Percentiles rank a stretch among this genome's conserved stretches.
These are phyloP conservation scores for Neonectria coccinea DNA, from an alignment of 2,329 filamentous ascomycete genomes.

Conservation along the genomic window DNA sequence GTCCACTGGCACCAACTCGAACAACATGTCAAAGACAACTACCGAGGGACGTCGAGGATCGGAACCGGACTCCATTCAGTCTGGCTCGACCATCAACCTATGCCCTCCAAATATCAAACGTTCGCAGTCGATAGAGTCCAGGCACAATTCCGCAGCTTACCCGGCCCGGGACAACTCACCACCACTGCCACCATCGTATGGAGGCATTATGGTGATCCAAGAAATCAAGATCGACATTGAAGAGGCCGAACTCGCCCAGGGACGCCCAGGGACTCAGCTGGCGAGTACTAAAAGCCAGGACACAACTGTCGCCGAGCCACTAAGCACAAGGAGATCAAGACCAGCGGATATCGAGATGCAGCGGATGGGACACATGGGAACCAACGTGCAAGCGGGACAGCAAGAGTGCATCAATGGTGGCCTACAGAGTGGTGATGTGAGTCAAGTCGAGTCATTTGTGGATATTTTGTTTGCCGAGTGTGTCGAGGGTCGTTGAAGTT, in stretches of 20 bases:
- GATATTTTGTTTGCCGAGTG: slow-evolving; percentile 43
- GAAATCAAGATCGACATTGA: slow-evolving; percentile 68
- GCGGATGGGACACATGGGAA: slow-evolving; percentile 40
- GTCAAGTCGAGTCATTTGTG: slow-evolving; percentile 38
- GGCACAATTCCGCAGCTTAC: slow-evolving; percentile 32
- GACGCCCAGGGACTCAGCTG: slow-evolving; percentile 18
- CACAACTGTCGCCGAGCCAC: slow-evolving; percentile 23
- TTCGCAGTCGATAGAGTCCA: slow-evolving; percentile 34
- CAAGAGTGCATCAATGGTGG: slow-evolving; percentile 31
- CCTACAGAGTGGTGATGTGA: slow-evolving; percentile 30
- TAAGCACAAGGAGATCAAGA: slow-evolving; percentile 25
- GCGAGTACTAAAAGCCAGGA: slow-evolving; percentile 23
- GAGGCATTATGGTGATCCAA: slow-evolving; percentile 72
- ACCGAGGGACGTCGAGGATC: slow-evolving; percentile 31
- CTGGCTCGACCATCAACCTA: slow-evolving; percentile 45
- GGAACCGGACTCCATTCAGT: slow-evolving; percentile 30
- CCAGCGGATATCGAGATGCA: slow-evolving; percentile 40
- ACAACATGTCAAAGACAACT: slow-evolving; percentile 4
- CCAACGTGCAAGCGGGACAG: slow-evolving; percentile 38
- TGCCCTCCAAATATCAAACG: slow-evolving; percentile 33
- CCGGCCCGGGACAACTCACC: slow-evolving; percentile 44
- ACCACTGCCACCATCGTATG: slow-evolving; percentile 45
- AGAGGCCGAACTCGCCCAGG: slow-evolving; percentile 27
- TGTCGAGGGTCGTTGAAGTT: slow-evolving; percentile 38
- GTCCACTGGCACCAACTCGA: slow-evolving; percentile 3